A percentile compares a stretch with the other conserved stretches of the same genome.
These are phyloP conservation scores for Marsdenia floribunda DNA, from an alignment of 257 asterid genomes.

Conservation along the genomic window DNA sequence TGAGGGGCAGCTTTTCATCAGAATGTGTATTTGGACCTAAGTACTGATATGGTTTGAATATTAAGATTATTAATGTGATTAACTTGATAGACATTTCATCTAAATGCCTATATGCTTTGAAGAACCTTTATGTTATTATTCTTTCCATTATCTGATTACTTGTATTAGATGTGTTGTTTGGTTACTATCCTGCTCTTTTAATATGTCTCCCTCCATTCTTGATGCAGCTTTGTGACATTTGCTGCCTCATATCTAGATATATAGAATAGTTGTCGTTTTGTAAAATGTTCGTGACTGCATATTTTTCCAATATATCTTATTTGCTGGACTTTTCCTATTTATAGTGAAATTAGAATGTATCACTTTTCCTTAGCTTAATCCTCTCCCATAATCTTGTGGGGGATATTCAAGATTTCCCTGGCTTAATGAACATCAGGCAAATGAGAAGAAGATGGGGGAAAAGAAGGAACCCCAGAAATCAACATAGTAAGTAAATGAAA, in stretches of 20 bases:
- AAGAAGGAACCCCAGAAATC: background rate
- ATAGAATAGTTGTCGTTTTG: background rate
- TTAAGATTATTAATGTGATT: background rate
- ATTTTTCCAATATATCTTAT: background rate
- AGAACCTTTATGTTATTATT: background rate
- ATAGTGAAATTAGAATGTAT: background rate
- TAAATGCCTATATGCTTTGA: background rate
- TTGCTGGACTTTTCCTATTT: background rate
- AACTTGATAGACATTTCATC: background rate
- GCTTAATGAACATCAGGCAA: background rate
- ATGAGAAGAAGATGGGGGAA: background rate
- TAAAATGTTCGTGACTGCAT: background rate
- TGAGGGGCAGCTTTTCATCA: background rate
- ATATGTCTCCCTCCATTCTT: background rate
- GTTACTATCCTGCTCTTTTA: background rate
- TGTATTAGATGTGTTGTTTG: background rate
- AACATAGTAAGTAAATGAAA: background rate
- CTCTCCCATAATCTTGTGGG: background rate
- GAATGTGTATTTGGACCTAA: background rate
- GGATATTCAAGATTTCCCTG: slow-evolving; percentile 1
- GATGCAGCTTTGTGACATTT: background rate
- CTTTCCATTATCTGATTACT: background rate
- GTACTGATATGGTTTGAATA: background rate
- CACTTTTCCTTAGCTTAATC: background rate
- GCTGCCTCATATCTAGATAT: background rate